Percentiles rank a stretch among this genome's conserved stretches.
phyloP scores from a whole-genome alignment of 148 eudicot genomes.

The Vaccinium darrowii region DNA sequence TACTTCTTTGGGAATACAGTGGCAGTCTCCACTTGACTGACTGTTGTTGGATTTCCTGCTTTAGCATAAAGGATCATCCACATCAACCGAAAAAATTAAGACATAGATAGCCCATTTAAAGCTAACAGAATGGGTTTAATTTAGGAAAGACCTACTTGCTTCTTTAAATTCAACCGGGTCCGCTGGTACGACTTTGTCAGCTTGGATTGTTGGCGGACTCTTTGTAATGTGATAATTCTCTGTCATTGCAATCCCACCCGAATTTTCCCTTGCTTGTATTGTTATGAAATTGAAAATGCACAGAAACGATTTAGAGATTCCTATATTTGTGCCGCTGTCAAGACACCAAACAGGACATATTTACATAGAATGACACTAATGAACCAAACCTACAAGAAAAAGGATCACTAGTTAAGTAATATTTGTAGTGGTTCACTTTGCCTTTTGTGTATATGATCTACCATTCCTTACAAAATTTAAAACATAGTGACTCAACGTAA shows the following conservation, averaged over 20 bases:
- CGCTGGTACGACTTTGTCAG: slow-evolving; percentile 21
- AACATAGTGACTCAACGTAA: background rate
- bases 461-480: background rate
- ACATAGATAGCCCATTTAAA: slow-evolving; percentile 1
- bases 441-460: background rate
- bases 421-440: background rate
- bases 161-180: slow-evolving; percentile 32
- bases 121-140: slow-evolving; percentile 3
- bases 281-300: slow-evolving; percentile 6
- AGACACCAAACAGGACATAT: background rate
- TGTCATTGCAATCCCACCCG: slow-evolving; percentile 12
- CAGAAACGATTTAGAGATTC: background rate
- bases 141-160: slow-evolving; percentile 42
- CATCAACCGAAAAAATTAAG: background rate
- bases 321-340: background rate
- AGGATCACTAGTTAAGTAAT: background rate
- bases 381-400: background rate
- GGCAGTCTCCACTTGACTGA: slow-evolving; percentile 18
- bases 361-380: background rate
- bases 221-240: slow-evolving; percentile 17
- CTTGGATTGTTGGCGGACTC: slow-evolving; percentile 23
- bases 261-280: slow-evolving; percentile 25
- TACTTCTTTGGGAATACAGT: slow-evolving; percentile 28
- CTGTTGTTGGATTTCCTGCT: slow-evolving; percentile 49
- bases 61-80: slow-evolving; percentile 22